These are phyloP conservation scores for Nicotiana benthamiana DNA, from an alignment of 257 asterid species.

Conservation along the genomic window DNA sequence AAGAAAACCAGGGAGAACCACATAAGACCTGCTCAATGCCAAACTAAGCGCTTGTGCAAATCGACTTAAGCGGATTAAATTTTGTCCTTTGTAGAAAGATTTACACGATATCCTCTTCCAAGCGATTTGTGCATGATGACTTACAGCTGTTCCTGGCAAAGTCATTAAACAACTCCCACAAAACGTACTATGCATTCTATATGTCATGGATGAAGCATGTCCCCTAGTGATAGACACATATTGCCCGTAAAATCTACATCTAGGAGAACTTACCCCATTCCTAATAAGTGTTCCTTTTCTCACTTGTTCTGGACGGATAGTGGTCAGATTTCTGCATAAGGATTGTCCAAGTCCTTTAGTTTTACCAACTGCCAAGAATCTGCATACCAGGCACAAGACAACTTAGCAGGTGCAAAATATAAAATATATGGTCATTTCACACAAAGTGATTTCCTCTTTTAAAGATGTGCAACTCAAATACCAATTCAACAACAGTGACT, in stretches of 20 bases:
- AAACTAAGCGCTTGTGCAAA: conserved; percentile 12
- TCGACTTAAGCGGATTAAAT: not conserved
- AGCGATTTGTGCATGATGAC: conserved; percentile 1
- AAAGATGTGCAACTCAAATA: not conserved
- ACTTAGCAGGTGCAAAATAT: not conserved
- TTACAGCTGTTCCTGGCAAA: not conserved
- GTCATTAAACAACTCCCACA: not conserved
- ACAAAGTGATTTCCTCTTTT: not conserved
- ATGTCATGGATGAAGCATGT: not conserved
- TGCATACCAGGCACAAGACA: not conserved
- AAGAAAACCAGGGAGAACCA: conserved; percentile 4
- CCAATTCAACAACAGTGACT: not conserved
- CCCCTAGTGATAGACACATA: not conserved
- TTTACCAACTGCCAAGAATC: conserved; percentile 10
- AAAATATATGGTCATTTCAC: not conserved
- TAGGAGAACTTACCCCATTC: not conserved
- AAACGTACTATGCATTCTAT: not conserved
- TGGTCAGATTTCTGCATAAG: not conserved
- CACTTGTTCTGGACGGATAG: not conserved
- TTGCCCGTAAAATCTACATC: not conserved
- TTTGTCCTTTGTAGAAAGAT: not conserved
- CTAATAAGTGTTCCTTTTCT: not conserved
- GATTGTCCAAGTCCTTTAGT: conserved; percentile 5
- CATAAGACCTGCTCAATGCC: conserved; percentile 6
- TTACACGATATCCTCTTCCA: conserved; percentile 1